phyloP scores from a whole-genome alignment of 2,329 filamentous ascomycete genomes.

The Amesomyces nigricolor region DNA sequence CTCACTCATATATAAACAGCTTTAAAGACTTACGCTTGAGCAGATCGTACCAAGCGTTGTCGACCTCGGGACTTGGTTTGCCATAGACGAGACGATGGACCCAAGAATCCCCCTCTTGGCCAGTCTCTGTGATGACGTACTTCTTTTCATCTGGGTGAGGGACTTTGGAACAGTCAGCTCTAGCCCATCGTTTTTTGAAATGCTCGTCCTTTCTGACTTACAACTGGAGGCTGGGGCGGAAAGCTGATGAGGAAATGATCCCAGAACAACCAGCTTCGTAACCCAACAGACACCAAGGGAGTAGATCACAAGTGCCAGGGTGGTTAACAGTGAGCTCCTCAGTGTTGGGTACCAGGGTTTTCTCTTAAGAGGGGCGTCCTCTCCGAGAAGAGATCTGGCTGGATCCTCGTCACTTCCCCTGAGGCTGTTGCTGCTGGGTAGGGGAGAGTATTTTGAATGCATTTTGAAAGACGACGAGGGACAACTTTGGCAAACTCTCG shows the following conservation, averaged over 20 bases:
- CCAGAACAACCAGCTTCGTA: neutral
- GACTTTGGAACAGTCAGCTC: constrained; percentile 1
- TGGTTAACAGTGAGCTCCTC: neutral
- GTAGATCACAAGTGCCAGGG: neutral
- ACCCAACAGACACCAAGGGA: neutral
- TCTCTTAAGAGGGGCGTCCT: neutral
- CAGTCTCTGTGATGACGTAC: constrained; percentile 9
- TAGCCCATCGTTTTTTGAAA: too few relatives aligned
- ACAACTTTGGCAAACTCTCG: too few relatives aligned
- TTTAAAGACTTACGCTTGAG: constrained; percentile 2
- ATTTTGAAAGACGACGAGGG: neutral
- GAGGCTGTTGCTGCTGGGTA: neutral
- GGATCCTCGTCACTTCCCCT: neutral
- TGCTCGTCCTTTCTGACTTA: neutral
- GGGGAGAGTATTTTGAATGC: neutral
- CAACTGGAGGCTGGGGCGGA: constrained; percentile 1
- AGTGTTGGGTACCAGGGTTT: neutral
- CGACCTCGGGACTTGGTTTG: constrained; percentile 8
- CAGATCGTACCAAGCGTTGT: constrained; percentile 10
- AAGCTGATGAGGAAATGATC: neutral
- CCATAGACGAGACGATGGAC: constrained; percentile 6
- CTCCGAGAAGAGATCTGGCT: neutral
- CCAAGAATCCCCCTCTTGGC: neutral
- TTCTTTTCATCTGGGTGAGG: constrained; percentile 12
- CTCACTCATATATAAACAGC: neutral